Percentiles rank a stretch among this genome's conserved stretches.
Evolutionary conservation across 257 asterid genomes (phyloP).

Genomic region (Forsythia suspensa): DNA sequence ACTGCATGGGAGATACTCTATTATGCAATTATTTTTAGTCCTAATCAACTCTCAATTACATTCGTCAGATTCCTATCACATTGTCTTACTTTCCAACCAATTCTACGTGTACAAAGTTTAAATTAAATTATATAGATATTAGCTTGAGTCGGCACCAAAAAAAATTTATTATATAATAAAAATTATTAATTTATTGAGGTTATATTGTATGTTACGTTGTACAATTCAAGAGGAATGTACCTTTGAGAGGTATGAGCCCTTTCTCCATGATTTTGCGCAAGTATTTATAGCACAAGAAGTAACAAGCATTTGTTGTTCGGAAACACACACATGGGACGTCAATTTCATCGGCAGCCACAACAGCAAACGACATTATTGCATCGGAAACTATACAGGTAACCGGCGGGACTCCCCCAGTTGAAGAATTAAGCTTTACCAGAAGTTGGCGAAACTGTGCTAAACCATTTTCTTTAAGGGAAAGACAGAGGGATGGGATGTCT

Average conservation of each 20-base stretch:
- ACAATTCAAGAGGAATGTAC: constrained; percentile 5
- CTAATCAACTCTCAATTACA: too few relatives aligned
- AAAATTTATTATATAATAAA: too few relatives aligned
- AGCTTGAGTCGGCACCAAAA: too few relatives aligned
- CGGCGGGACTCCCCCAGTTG: constrained; percentile 1
- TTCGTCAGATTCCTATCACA: too few relatives aligned
- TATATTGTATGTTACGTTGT: too few relatives aligned
- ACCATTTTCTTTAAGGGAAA: constrained; percentile 21
- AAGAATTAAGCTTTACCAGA: constrained; percentile 19
- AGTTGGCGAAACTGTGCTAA: constrained; percentile 28
- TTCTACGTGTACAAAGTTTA: too few relatives aligned
- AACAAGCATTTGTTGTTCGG: constrained; percentile 18
- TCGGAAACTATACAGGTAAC: constrained; percentile 33
- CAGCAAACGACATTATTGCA: constrained; percentile 21
- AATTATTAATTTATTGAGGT: too few relatives aligned
- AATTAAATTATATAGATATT: too few relatives aligned
- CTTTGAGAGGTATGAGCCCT: constrained; percentile 30
- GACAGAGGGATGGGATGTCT: constrained; percentile 22
- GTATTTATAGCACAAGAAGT: constrained; percentile 18
- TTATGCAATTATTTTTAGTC: too few relatives aligned
- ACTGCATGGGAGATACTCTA: too few relatives aligned
- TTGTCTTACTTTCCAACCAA: too few relatives aligned
- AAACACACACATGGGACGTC: constrained; percentile 25
- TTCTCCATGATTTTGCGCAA: constrained; percentile 13
- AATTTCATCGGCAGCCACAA: constrained; percentile 29